Evolutionary conservation across 192 early-diverging fungal genomes (phyloP).

Genomic region (Allomyces macrogynus): DNA sequence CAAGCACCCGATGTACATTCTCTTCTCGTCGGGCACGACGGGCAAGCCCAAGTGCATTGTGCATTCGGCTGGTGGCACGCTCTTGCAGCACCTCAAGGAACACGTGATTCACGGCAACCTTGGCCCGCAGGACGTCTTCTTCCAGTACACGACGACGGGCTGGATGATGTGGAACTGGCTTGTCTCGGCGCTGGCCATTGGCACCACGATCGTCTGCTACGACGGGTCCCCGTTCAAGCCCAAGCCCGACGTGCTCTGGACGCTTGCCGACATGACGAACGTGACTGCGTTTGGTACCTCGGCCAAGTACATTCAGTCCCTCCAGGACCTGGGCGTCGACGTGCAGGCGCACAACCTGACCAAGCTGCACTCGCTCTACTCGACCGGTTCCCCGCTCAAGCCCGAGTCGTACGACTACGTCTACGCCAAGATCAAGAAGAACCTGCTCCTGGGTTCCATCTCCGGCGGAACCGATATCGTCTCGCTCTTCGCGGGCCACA

Average conservation of each 20-base stretch:
- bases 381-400: conserved; percentile 84
- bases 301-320: conserved; percentile 83
- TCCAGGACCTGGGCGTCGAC: conserved; percentile 51
- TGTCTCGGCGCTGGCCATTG: conserved; percentile 50
- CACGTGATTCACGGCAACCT: conserved; percentile 72
- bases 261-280: conserved; percentile 47
- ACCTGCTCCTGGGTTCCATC: conserved; percentile 78
- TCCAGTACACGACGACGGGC: conserved; percentile 79
- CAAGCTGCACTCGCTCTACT: conserved; percentile 56
- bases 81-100: conserved; percentile 88
- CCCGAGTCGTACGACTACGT: conserved; percentile 86
- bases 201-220: conserved; percentile 62
- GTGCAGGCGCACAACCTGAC: conserved; percentile 42
- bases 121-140: conserved; percentile 48
- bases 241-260: conserved; percentile 49
- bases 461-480: conserved; percentile 94
- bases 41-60: conserved; percentile 93
- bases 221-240: conserved; percentile 91
- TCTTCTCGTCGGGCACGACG: conserved; percentile 88
- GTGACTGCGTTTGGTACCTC: conserved; percentile 87
- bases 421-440: conserved; percentile 59
- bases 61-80: conserved; percentile 71
- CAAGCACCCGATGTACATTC: conserved; percentile 73
- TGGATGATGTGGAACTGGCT: conserved; percentile 99
- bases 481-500: conserved; percentile 85